Evolutionary conservation across 352 stramenopile species (phyloP), one percentile per base, ranked within the genome.

Genomic region (Globisporangium cystogenes): DNA sequence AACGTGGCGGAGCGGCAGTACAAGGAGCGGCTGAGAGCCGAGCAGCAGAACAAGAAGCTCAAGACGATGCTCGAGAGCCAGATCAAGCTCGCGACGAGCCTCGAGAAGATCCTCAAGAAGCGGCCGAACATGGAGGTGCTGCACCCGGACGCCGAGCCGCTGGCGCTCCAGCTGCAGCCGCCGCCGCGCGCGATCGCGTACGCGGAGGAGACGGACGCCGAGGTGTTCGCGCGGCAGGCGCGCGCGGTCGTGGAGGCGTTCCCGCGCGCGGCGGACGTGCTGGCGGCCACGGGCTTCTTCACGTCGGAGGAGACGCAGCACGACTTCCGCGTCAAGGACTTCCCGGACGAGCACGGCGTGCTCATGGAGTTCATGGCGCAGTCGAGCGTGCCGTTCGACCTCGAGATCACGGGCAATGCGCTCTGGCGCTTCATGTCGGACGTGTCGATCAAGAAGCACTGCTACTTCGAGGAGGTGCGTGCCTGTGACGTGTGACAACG

Each of bases 31-130:
- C 35, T 65, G 50, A 53, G 41, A 36, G 57, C 65, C 12, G 59
- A 74, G 42, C 42, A 55, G 12, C 54, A 73, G 27, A 76, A 76
- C 57, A 40, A 44, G 26, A 40, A 64, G 50, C 53, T 76, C 14
- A 62, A 60, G 48, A 51, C 54, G 51, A 53, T 76, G 48, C 51
- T 76, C 7, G 51, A 70, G 42, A 57, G 50, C 1, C 61, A 79
- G 33, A 47, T 65, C 16, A 63, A 68, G 35, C 55, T 74, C 15
- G 56, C 55, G 12, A 48, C 52, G 27, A 59, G 60, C 3, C 37
- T 73, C 24, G 50, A 64, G 53, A 48, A 54, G 18, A 39, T 62
- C 15, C 35, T 74, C 15, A 65, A 53, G n/a, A 57, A 66, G 23
- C 55, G 48, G 10, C 55, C 39, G 1, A 55, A 55, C 48, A 46